Base-by-base conservation (phyloP, 164 flowering plant species). In the Umbilicus rupestris region DNA sequence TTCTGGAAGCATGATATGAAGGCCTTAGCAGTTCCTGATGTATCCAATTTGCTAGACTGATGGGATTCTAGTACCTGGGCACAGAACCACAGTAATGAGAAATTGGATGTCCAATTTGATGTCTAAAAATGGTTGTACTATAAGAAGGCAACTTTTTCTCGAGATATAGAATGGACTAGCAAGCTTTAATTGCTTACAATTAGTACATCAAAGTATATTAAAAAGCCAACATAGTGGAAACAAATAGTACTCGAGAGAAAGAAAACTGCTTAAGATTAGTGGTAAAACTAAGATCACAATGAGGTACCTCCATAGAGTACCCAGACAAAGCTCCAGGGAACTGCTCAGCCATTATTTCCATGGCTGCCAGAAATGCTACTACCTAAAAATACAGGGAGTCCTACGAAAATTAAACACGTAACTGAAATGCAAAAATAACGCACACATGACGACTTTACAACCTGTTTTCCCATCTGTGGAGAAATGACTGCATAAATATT, bases 391-490 rank as follows among this genome's bases (percentile, higher is more conserved):
- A 72, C 26, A 62, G 67, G 35, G 26, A 46, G 4, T 52, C 22
- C 37, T 2, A 52, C 2, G 12, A 7, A 22, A 20, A 50, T 24
- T 8, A 52, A 3, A 52, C 5, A 49, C 5, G 55, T 20, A 49
- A 5, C 20, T 6, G 3, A 20, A 20, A 49, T 5, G 28, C 20
- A 5, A n/a, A n/a, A 52, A 8, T 26, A 1, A 28, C 5, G 11
- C 31, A 26, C 8, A 52, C 39, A 45, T 58, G 29, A 68, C 35
- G 55, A 30, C 52, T 62, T 63, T n/a, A n/a, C n/a, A n/a, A 89
- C 96, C 95, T 89, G 98, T 64, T 92, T 89, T 68, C 98, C 98
- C 98, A 89, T 92, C 73, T 92, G 98, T 19, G 96, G 98, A 50
- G 98, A 87, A 33, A 92, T 89, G 20, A 89, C 93, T 39, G 98